These are phyloP conservation scores for Fusarium dlaminii DNA, from an alignment of 2,329 filamentous ascomycete species.

Conservation along the genomic window DNA sequence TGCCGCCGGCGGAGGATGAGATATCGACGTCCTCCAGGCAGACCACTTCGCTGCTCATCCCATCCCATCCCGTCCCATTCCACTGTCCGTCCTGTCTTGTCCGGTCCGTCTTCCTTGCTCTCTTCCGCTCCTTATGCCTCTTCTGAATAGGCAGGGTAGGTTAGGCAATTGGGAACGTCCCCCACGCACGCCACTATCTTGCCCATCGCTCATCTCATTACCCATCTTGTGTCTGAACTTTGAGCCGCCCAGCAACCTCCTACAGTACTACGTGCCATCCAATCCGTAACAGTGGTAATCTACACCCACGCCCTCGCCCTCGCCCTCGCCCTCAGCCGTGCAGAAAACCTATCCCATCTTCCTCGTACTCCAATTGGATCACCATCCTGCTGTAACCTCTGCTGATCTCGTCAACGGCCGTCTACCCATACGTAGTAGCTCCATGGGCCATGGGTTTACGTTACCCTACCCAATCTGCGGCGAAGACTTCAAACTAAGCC, in stretches of 20 bases:
- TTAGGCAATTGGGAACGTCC: slow-evolving; percentile 11
- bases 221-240: slow-evolving; percentile 24
- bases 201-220: slow-evolving; percentile 21
- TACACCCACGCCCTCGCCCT: slow-evolving; percentile 37
- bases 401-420: slow-evolving; percentile 40
- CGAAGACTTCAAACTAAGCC: slow-evolving; percentile 22
- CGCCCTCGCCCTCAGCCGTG: slow-evolving; percentile 32
- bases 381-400: slow-evolving; percentile 24
- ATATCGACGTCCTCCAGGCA: slow-evolving; percentile 21
- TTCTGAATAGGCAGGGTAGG: slow-evolving; percentile 6
- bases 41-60: slow-evolving; percentile 27
- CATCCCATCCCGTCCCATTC: slow-evolving; percentile 1
- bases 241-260: slow-evolving; percentile 16
- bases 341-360: slow-evolving; percentile 4
- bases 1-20: not conserved
- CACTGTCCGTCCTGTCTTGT: not conserved
- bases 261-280: slow-evolving; percentile 6
- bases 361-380: slow-evolving; percentile 14
- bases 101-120: slow-evolving; percentile 34
- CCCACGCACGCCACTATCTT: slow-evolving; percentile 42
- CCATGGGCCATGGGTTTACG: slow-evolving; percentile 20
- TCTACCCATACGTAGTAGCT: slow-evolving; percentile 24
- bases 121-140: slow-evolving; percentile 15
- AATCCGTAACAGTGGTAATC: slow-evolving; percentile 16
- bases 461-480: slow-evolving; percentile 22